Evolutionary conservation across 306 rosid genomes (phyloP).

Genomic region (Dalbergia cochinchinensis): DNA sequence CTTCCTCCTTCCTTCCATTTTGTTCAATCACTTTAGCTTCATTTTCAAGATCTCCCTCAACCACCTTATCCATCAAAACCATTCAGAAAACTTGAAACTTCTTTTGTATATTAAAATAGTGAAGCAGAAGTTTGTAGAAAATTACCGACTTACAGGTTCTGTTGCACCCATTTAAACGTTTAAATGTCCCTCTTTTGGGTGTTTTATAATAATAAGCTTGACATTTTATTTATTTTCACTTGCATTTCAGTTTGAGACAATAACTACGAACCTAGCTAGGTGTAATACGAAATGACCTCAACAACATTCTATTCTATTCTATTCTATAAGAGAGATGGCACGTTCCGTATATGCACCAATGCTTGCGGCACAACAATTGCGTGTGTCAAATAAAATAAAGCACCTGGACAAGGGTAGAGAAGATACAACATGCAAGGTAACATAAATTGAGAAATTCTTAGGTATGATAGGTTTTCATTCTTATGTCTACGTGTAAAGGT

Average conservation of each 20-base stretch:
- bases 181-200: neutral
- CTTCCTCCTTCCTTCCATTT: constrained; percentile 39
- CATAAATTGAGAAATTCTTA: too few relatives aligned
- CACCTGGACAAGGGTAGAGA: neutral
- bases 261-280: neutral
- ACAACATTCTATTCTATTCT: neutral
- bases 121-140: neutral
- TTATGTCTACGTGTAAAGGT: too few relatives aligned
- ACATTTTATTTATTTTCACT: neutral
- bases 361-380: neutral
- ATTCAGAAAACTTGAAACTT: neutral
- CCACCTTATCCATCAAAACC: constrained; percentile 38
- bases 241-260: neutral
- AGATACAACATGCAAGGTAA: too few relatives aligned
- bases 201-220: neutral
- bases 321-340: neutral
- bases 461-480: too few relatives aligned
- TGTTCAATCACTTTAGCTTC: constrained; percentile 45
- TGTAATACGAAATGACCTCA: neutral
- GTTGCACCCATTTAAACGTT: neutral
- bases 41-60: constrained; percentile 59
- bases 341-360: neutral
- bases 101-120: neutral
- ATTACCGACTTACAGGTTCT: neutral
- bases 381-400: neutral